Percentiles rank a stretch among this genome's conserved stretches.
Conservation (phyloP, 2,329 filamentous ascomycete species). For the Aspergillus ochraceoroseus region DNA sequence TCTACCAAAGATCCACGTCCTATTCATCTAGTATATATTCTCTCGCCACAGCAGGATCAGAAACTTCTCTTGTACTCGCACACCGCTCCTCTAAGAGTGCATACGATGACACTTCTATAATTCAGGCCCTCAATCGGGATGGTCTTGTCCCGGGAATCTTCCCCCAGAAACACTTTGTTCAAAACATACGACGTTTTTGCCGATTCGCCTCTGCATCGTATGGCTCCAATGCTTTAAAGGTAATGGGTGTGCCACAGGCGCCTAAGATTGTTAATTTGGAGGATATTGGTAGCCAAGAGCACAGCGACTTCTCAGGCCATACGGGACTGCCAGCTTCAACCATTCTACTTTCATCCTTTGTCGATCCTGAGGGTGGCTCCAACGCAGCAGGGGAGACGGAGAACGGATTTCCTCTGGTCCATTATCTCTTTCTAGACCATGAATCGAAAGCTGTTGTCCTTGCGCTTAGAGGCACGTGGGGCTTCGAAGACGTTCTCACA, state of each 20-base stretch:
- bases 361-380: conserved; percentile 63
- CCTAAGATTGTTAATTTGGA: conserved; percentile 30
- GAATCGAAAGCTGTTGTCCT: conserved; percentile 67
- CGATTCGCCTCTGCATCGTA: conserved; percentile 48
- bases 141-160: conserved; percentile 46
- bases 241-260: conserved; percentile 43
- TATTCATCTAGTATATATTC: conserved; percentile 46
- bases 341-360: conserved; percentile 62
- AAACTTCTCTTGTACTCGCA: conserved; percentile 44
- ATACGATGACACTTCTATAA: conserved; percentile 45
- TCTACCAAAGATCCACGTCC: conserved; percentile 37
- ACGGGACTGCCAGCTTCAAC: conserved; percentile 45
- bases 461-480: conserved; percentile 66
- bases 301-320: conserved; percentile 45
- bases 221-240: conserved; percentile 43
- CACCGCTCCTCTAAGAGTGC: conserved; percentile 41
- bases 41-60: conserved; percentile 42
- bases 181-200: conserved; percentile 45
- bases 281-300: conserved; percentile 40
- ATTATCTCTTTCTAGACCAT: conserved; percentile 68
- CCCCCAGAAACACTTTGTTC: conserved; percentile 44
- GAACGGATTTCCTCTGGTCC: conserved; percentile 64
- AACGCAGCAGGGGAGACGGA: conserved; percentile 61
- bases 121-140: conserved; percentile 42
- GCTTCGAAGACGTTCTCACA: conserved; percentile 68